These are phyloP conservation scores for Thyridium curvatum DNA, from an alignment of 2,329 filamentous ascomycete genomes.

Conservation along the genomic window DNA sequence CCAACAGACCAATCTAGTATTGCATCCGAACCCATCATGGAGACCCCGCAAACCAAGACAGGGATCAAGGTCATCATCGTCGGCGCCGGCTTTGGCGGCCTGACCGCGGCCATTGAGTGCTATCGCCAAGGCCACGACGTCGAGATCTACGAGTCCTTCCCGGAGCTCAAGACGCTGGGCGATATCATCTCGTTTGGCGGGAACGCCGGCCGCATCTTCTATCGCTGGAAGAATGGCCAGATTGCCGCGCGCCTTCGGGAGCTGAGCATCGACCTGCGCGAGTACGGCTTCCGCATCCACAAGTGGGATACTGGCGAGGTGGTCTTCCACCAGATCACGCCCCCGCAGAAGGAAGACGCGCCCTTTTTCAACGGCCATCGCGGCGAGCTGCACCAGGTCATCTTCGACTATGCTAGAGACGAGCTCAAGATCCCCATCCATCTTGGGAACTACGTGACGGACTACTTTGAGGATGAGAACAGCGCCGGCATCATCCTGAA, in stretches of 20 bases:
- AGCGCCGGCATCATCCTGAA: conserved; percentile 45
- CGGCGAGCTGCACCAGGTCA: conserved; percentile 52
- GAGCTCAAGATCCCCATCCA: conserved; percentile 50
- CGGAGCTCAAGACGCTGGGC: conserved; percentile 50
- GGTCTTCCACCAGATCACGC: conserved; percentile 47
- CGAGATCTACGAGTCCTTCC: conserved; percentile 51
- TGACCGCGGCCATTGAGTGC: conserved; percentile 58
- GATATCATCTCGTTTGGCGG: conserved; percentile 58
- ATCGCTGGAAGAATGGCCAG: conserved; percentile 46
- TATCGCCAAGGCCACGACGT: conserved; percentile 54
- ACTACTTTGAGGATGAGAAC: conserved; percentile 48
- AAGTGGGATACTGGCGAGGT: conserved; percentile 55
- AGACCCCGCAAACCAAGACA: conserved; percentile 21
- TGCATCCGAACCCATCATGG: background rate
- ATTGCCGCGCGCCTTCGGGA: conserved; percentile 39
- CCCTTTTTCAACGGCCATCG: conserved; percentile 55
- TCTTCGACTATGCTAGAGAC: conserved; percentile 51
- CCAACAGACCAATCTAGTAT: background rate
- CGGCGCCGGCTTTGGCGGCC: conserved; percentile 52
- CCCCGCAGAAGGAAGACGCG: conserved; percentile 34
- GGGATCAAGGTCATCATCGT: conserved; percentile 48
- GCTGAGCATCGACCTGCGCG: conserved; percentile 43
- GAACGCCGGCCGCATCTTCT: conserved; percentile 55
- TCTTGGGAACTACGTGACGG: conserved; percentile 40
- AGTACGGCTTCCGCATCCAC: conserved; percentile 55